Percentiles rank a stretch among this genome's conserved stretches.
These are phyloP conservation scores for Trichosporon faecale DNA, from an alignment of 1,284 basidiomycete genomes.

Conservation along the genomic window DNA sequence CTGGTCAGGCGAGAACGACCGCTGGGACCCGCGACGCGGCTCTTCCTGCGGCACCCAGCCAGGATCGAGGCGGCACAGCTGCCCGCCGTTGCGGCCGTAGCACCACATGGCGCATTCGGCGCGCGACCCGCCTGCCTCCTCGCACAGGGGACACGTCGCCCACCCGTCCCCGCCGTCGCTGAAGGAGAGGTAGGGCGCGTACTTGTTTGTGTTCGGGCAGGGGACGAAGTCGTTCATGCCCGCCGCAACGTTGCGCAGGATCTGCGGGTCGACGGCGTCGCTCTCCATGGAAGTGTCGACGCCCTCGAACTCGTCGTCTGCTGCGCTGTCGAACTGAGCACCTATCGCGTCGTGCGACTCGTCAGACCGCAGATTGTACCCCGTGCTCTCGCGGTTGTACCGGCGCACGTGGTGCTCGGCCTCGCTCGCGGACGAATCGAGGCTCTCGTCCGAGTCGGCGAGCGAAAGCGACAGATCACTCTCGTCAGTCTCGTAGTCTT, in stretches of 20 bases:
- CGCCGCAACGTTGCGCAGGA: not conserved
- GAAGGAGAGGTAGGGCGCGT: constrained; percentile 7
- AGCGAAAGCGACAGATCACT: not conserved
- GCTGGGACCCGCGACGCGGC: not conserved
- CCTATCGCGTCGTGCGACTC: not conserved
- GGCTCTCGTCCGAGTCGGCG: not conserved
- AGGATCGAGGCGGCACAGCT: not conserved
- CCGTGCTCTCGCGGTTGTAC: not conserved
- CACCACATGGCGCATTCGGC: constrained; percentile 18
- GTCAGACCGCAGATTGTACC: not conserved
- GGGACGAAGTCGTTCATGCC: constrained; percentile 1
- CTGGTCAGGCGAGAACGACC: not conserved
- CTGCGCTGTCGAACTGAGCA: not conserved
- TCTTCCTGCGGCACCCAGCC: not conserved
- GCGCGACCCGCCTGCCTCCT: not conserved
- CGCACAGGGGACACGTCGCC: constrained; percentile 2
- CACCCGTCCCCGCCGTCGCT: not conserved
- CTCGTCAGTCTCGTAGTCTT: constrained; percentile 4
- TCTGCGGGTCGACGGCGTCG: constrained; percentile 11
- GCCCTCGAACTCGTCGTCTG: not conserved
- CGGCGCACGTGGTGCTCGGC: not conserved
- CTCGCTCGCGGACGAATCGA: not conserved
- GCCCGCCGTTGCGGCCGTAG: not conserved
- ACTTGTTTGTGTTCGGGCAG: not conserved
- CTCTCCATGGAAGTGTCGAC: not conserved